These are phyloP conservation scores for Candida sanyaensis DNA, from an alignment of 1,139 yeast species.

Conservation along the genomic window DNA sequence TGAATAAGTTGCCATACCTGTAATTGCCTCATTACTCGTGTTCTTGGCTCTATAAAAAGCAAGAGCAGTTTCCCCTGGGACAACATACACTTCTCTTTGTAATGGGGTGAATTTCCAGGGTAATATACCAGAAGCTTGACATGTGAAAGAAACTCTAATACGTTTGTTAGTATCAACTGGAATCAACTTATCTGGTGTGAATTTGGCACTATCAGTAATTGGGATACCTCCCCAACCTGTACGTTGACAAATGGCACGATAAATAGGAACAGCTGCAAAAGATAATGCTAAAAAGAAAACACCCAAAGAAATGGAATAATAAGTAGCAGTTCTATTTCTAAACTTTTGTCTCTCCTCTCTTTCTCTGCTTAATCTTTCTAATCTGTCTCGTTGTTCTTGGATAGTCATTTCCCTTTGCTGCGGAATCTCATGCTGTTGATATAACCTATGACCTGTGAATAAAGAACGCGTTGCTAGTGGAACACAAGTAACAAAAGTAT, in stretches of 20 bases:
- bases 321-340: slow-evolving; percentile 56
- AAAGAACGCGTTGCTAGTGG: slow-evolving; percentile 2
- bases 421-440: slow-evolving; percentile 1
- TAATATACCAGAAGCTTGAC: slow-evolving; percentile 86
- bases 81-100: slow-evolving; percentile 88
- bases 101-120: slow-evolving; percentile 98
- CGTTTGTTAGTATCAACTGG: slow-evolving; percentile 88
- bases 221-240: slow-evolving; percentile 98
- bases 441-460: not conserved
- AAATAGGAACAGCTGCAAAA: slow-evolving; percentile 91
- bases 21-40: slow-evolving; percentile 80
- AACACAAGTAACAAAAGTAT: not conserved
- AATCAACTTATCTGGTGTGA: slow-evolving; percentile 82
- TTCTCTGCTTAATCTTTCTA: slow-evolving; percentile 20
- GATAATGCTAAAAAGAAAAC: slow-evolving; percentile 77
- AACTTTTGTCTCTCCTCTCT: slow-evolving; percentile 33
- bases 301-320: slow-evolving; percentile 72
- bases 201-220: slow-evolving; percentile 75
- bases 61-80: slow-evolving; percentile 97
- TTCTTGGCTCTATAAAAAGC: slow-evolving; percentile 95
- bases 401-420: slow-evolving; percentile 1
- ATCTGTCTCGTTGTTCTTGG: slow-evolving; percentile 17
- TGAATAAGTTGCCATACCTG: slow-evolving; percentile 97
- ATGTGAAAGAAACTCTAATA: slow-evolving; percentile 80
- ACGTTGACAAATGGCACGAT: slow-evolving; percentile 88